Evolutionary conservation across 75 land plant genomes (phyloP), one percentile per base, ranked within the genome.

Genomic region (Selaginella tamariscina): DNA sequence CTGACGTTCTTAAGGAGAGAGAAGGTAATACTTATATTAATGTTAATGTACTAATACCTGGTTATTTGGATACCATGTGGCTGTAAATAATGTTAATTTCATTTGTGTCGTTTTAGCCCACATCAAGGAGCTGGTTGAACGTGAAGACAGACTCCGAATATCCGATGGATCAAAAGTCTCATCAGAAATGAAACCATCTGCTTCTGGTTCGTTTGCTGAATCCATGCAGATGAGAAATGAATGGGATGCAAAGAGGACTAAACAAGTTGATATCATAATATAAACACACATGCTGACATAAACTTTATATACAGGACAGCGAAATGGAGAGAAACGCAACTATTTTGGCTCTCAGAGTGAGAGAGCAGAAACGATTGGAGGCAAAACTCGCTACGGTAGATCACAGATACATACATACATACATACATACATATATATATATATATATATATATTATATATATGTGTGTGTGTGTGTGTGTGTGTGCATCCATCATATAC

Each of bases 1-100:
- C 91, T 15, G 32, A 74, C 56, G 82, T 75, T 67, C 67, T 87
- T 68, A 69, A 79, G 8, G 91, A 85, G 71, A 77, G 82, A 56
- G 81, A 94, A 32, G 72, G 78, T 63, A 65, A 39, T 39, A 39
- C n/a, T n/a, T n/a, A n/a, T n/a, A n/a, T n/a, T n/a, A n/a, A n/a
- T n/a, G n/a, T n/a, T n/a, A n/a, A n/a, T n/a, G n/a, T n/a, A n/a
- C n/a, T n/a, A n/a, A n/a, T n/a, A n/a, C n/a, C n/a, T n/a, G n/a
- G n/a, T n/a, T n/a, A n/a, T n/a, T n/a, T n/a, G n/a, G n/a, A n/a
- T n/a, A n/a, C n/a, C n/a, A n/a, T n/a, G n/a, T n/a, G n/a, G n/a
- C n/a, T n/a, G n/a, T n/a, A n/a, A n/a, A n/a, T n/a, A n/a, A n/a
- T n/a, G n/a, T n/a, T n/a, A n/a, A n/a, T n/a, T n/a, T n/a, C n/a